Evolutionary conservation across 805 yeast species (phyloP).

Genomic region (Candida stauntonica): DNA sequence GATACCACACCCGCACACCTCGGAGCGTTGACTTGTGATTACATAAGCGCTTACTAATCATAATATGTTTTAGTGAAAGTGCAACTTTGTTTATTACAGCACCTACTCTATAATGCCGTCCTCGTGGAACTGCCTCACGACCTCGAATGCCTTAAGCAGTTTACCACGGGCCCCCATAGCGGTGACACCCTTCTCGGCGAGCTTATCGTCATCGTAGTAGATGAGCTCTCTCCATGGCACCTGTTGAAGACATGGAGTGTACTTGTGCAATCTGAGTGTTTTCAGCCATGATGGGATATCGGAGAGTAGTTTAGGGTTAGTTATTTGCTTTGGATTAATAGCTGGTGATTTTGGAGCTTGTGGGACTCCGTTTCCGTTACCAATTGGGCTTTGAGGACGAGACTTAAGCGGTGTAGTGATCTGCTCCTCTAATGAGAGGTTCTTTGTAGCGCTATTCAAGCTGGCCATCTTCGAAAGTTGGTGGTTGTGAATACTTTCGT

Average conservation of each 20-base stretch:
- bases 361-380: too few species aligned
- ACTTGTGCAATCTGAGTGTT: conserved; percentile 85
- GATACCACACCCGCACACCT: too few species aligned
- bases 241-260: conserved; percentile 76
- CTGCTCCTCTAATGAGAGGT: conserved; percentile 11
- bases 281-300: conserved; percentile 94
- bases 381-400: conserved; percentile 7
- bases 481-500: conserved; percentile 16
- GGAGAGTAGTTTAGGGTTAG: conserved; percentile 50
- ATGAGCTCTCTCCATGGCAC: conserved; percentile 78
- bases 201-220: conserved; percentile 58
- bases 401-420: conserved; percentile 7
- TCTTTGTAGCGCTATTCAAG: conserved; percentile 21
- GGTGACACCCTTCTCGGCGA: conserved; percentile 78
- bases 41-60: too few species aligned
- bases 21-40: too few species aligned
- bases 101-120: conserved; percentile 31
- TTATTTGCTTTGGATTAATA: conserved; percentile 46
- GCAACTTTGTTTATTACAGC: too few species aligned
- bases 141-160: conserved; percentile 84
- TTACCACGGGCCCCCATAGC: conserved; percentile 97
- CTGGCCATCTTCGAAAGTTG: conserved; percentile 20
- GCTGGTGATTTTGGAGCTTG: conserved; percentile 36
- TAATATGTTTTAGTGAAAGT: too few species aligned
- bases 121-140: conserved; percentile 58